Percentiles rank a stretch among this genome's conserved stretches.
These are phyloP conservation scores for Picea mariana DNA, from an alignment of 83 land plant genomes.

Conservation along the genomic window DNA sequence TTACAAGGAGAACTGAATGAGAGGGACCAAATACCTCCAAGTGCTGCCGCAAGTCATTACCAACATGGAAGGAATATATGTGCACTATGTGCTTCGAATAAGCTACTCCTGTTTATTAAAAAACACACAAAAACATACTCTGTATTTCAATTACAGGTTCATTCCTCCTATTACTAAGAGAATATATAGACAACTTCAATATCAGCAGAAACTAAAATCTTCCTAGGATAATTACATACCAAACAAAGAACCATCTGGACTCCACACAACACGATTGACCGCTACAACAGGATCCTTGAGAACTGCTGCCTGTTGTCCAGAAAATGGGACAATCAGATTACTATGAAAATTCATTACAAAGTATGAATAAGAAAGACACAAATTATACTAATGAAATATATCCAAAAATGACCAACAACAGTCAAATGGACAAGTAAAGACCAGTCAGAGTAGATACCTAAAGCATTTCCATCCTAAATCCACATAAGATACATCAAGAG, in stretches of 20 bases:
- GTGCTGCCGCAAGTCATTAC: slow-evolving; percentile 14
- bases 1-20: neutral
- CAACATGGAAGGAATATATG: slow-evolving; percentile 21
- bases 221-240: slow-evolving; percentile 18
- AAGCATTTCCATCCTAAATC: neutral
- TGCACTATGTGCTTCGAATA: slow-evolving; percentile 23
- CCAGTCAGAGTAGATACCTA: neutral
- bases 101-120: slow-evolving; percentile 18
- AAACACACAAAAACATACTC: neutral
- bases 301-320: slow-evolving; percentile 16
- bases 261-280: slow-evolving; percentile 28
- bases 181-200: neutral
- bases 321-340: no score
- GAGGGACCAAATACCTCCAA: slow-evolving; percentile 10
- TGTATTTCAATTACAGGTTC: neutral
- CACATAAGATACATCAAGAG: no score
- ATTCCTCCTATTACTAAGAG: neutral
- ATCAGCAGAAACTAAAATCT: neutral
- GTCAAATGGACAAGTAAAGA: no score
- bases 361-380: no score
- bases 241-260: slow-evolving; percentile 26
- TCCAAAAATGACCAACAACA: no score
- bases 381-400: no score
- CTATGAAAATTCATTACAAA: no score
- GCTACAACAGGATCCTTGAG: slow-evolving; percentile 24